Conservation (phyloP, 2,329 filamentous ascomycete species). For the Phialophora tarda region DNA sequence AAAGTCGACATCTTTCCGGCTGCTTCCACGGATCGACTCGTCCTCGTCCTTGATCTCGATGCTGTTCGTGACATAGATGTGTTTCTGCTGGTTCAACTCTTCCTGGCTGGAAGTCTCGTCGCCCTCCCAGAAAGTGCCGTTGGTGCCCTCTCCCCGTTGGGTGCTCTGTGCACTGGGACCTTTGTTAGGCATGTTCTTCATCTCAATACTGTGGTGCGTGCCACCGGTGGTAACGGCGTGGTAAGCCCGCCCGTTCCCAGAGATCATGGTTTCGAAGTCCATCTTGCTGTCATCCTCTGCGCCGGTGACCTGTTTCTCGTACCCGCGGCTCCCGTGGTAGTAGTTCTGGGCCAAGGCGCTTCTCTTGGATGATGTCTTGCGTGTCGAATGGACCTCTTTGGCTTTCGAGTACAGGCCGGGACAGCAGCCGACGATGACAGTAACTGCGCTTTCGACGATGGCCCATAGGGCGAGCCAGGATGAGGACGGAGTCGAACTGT, state of each 20-base stretch:
- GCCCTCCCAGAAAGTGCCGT: slow-evolving; percentile 6
- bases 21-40: slow-evolving; percentile 2
- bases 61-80: slow-evolving; percentile 17
- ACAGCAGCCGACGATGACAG: slow-evolving; percentile 13
- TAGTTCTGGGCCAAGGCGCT: neutral
- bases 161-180: neutral
- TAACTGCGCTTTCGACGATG: slow-evolving; percentile 5
- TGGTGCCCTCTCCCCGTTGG: slow-evolving; percentile 3
- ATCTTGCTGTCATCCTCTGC: neutral
- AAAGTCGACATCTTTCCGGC: slow-evolving; percentile 2
- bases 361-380: slow-evolving; percentile 13
- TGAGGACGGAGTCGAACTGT: slow-evolving; percentile 10
- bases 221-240: neutral
- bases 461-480: slow-evolving; percentile 18
- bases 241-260: neutral
- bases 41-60: slow-evolving; percentile 20
- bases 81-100: slow-evolving; percentile 11
- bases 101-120: slow-evolving; percentile 18
- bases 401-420: slow-evolving; percentile 17
- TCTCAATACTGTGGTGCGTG: slow-evolving; percentile 5
- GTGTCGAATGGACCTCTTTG: slow-evolving; percentile 12
- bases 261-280: slow-evolving; percentile 1
- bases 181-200: slow-evolving; percentile 4
- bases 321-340: slow-evolving; percentile 11
- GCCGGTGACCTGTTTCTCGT: slow-evolving; percentile 9